A percentile compares a stretch with the other conserved stretches of the same genome.
These are phyloP conservation scores for Suillus subluteus DNA, from an alignment of 768 basidiomycete species.

Conservation along the genomic window DNA sequence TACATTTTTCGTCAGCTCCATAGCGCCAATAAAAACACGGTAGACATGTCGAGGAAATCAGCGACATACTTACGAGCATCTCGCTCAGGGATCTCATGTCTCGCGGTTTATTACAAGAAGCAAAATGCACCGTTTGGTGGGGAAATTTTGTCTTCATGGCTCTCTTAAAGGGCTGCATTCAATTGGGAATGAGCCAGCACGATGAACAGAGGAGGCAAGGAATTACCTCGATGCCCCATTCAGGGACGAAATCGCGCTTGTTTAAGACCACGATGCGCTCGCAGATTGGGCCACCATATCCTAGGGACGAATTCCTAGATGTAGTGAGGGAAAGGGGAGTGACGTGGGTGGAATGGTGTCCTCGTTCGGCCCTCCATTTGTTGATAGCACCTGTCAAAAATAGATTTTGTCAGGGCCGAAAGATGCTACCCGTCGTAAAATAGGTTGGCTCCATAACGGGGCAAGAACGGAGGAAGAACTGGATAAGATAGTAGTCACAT, in stretches of 20 bases:
- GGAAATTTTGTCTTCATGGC: constrained; percentile 76
- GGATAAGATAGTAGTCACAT: neutral
- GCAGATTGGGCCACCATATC: constrained; percentile 47
- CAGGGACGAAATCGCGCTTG: constrained; percentile 89
- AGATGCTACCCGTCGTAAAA: constrained; percentile 15
- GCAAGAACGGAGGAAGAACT: constrained; percentile 13
- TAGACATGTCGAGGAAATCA: neutral
- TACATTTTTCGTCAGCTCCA: constrained; percentile 28
- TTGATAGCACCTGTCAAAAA: constrained; percentile 55
- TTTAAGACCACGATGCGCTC: constrained; percentile 91
- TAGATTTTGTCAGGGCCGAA: constrained; percentile 23
- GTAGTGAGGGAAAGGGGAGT: constrained; percentile 42
- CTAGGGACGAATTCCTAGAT: constrained; percentile 13
- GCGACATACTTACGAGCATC: constrained; percentile 72
- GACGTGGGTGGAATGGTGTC: constrained; percentile 52
- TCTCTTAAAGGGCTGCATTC: constrained; percentile 66
- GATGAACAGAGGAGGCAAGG: constrained; percentile 13
- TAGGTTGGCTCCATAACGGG: constrained; percentile 18
- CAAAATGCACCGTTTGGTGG: constrained; percentile 68
- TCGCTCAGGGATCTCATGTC: constrained; percentile 69
- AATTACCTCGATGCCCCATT: constrained; percentile 83
- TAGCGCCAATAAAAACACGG: neutral
- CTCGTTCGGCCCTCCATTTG: constrained; percentile 71
- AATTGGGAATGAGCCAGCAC: constrained; percentile 11
- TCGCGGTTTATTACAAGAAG: constrained; percentile 68